Base-by-base conservation (phyloP, 352 stramenopile genomes). In the Phytopythium kandeliae region DNA sequence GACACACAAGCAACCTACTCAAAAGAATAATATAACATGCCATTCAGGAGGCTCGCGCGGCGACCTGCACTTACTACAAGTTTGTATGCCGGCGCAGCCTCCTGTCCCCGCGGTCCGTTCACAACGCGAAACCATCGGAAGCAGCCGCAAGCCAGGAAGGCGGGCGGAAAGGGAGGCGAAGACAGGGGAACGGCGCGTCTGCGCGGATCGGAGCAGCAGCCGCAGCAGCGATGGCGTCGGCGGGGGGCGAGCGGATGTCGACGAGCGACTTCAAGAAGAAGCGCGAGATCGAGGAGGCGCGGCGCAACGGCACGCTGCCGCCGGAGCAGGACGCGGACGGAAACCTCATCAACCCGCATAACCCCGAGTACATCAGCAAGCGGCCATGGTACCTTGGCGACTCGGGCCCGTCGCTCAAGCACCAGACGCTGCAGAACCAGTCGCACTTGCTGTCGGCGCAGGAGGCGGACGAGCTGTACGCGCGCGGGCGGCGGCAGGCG, bases 331-430 rank as follows among this genome's bases (percentile, higher is more conserved):
- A 97, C 63, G 78, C 84, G 19, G 84, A 96, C 22, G 95, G 95
- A 21, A 95, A 96, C 55, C 97, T 99, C 62, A 99, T 99, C 67
- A 99, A 99, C 73, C 96, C 96, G 37, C 97, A 99, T 82, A 99
- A 99, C 69, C 97, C 97, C 40, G 96, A 99, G 72, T 99, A 98
- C 76, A 99, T 99, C 64, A 98, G 89, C 43, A 98, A 99, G 72
- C 84, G 93, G 59, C 97, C 97, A 47, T 99, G 97, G 97, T 99
- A 99, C 74, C 73, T 98, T 43, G 96, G 92, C 51, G 79, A 97
- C 61, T 87, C 75, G 44, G 92, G 92, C 30, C 89, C 94, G 25
- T 97, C 92, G 36, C 77, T 99, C 46, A 97, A 97, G 56, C 95
- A 99, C 69, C 95, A 99, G 74, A 91, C 83, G 48, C 58, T 90